These are phyloP conservation scores for Fusarium papillatum DNA, from an alignment of 2,329 filamentous ascomycete species.

Conservation along the genomic window DNA sequence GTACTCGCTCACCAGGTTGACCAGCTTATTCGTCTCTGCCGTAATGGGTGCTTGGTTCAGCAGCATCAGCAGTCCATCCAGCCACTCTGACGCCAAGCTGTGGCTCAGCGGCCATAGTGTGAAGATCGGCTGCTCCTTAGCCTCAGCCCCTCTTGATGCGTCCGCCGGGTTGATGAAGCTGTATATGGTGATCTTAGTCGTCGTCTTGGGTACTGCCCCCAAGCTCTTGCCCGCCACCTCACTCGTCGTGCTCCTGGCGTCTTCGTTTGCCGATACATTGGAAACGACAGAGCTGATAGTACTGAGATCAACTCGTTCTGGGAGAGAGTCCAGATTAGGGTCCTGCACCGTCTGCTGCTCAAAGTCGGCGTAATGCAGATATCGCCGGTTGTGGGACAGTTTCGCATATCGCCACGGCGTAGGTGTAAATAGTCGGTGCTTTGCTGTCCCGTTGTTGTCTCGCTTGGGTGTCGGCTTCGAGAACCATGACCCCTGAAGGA, in stretches of 20 bases:
- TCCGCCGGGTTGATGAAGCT: slow-evolving; percentile 69
- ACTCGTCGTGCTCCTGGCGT: slow-evolving; percentile 59
- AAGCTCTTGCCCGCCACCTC: slow-evolving; percentile 57
- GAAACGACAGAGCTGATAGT: slow-evolving; percentile 94
- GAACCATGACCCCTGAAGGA: slow-evolving; percentile 94
- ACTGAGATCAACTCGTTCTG: slow-evolving; percentile 88
- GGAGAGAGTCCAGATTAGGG: slow-evolving; percentile 80
- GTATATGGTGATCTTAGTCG: slow-evolving; percentile 93
- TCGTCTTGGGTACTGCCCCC: slow-evolving; percentile 58
- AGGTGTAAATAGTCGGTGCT: slow-evolving; percentile 59
- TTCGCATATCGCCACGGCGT: slow-evolving; percentile 85
- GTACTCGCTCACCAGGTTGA: slow-evolving; percentile 89
- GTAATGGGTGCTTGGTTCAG: slow-evolving; percentile 97
- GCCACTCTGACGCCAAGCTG: slow-evolving; percentile 92
- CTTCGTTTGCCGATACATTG: slow-evolving; percentile 81
- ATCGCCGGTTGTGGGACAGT: slow-evolving; percentile 91
- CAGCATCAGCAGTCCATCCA: slow-evolving; percentile 95
- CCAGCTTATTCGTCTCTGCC: slow-evolving; percentile 92
- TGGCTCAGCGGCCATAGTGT: slow-evolving; percentile 87
- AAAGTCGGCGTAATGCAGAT: slow-evolving; percentile 92
- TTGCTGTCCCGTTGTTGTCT: slow-evolving; percentile 49
- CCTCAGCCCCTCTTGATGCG: slow-evolving; percentile 49
- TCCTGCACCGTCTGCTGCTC: slow-evolving; percentile 72
- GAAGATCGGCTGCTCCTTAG: slow-evolving; percentile 80
- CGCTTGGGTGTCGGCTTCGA: slow-evolving; percentile 59